Evolutionary conservation across 106 monocot genomes (phyloP).

Genomic region (Dioscorea zingiberensis): DNA sequence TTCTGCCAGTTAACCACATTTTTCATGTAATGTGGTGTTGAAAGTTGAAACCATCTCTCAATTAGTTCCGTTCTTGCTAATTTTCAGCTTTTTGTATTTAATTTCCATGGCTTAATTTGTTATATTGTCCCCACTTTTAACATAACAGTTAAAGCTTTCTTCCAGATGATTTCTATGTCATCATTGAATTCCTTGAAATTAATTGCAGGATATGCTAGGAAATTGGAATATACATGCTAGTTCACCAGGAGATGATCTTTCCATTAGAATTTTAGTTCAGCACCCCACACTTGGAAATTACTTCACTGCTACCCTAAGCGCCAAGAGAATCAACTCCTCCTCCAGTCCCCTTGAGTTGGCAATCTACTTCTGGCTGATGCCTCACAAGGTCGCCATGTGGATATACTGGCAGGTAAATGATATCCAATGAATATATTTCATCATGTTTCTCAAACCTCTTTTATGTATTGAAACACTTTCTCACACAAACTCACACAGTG

Average conservation of each 20-base stretch:
- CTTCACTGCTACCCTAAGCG: constrained; percentile 52
- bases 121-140: not conserved
- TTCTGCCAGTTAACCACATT: too few relatives aligned
- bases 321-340: constrained; percentile 27
- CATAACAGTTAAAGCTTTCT: not conserved
- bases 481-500: not conserved
- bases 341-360: constrained; percentile 18
- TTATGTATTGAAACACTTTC: not conserved
- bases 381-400: constrained; percentile 74
- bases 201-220: constrained; percentile 64
- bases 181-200: not conserved
- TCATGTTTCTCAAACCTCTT: not conserved
- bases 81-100: too few relatives aligned
- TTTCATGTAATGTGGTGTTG: too few relatives aligned
- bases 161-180: not conserved
- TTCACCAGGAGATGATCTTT: constrained; percentile 47
- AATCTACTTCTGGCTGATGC: constrained; percentile 69
- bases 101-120: not conserved
- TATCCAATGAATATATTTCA: not conserved
- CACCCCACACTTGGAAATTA: constrained; percentile 66
- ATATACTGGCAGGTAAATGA: constrained; percentile 74
- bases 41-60: too few relatives aligned
- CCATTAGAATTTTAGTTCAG: constrained; percentile 49
- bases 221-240: constrained; percentile 58
- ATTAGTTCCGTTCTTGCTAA: too few relatives aligned